phyloP scores from a whole-genome alignment of 106 monocot genomes.

The Allium cepa region DNA sequence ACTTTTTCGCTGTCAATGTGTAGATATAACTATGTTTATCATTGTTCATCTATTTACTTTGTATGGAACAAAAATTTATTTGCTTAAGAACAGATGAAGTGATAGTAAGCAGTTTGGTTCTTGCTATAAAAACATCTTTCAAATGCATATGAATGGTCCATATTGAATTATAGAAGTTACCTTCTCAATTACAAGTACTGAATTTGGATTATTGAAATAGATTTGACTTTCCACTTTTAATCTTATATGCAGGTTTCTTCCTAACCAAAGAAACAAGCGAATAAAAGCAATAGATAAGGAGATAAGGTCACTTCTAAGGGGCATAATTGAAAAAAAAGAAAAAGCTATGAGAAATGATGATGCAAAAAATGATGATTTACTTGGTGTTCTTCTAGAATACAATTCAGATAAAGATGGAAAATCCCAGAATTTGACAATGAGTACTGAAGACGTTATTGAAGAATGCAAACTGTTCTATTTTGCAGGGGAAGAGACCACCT shows the following conservation, averaged over 20 bases:
- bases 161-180: too few species aligned
- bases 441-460: constrained; percentile 49
- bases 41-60: too few species aligned
- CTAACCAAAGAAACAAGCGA: constrained; percentile 33
- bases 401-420: constrained; percentile 17
- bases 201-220: too few species aligned
- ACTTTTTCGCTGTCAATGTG: too few species aligned
- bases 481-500: constrained; percentile 62
- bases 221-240: too few species aligned
- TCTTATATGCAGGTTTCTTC: constrained; percentile 29
- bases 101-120: background rate
- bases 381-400: constrained; percentile 13
- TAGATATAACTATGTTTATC: too few species aligned
- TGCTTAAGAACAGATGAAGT: too few species aligned
- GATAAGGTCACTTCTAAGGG: constrained; percentile 7
- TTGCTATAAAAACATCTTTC: too few species aligned
- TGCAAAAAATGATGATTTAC: constrained; percentile 6
- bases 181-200: too few species aligned
- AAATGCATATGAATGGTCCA: too few species aligned
- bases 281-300: constrained; percentile 28
- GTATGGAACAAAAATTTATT: too few species aligned
- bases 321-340: constrained; percentile 24
- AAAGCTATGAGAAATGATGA: constrained; percentile 10
- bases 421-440: constrained; percentile 1
- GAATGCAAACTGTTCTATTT: constrained; percentile 83